Conservation (phyloP, 164 flowering plant species). For the Tinospora cordifolia region DNA sequence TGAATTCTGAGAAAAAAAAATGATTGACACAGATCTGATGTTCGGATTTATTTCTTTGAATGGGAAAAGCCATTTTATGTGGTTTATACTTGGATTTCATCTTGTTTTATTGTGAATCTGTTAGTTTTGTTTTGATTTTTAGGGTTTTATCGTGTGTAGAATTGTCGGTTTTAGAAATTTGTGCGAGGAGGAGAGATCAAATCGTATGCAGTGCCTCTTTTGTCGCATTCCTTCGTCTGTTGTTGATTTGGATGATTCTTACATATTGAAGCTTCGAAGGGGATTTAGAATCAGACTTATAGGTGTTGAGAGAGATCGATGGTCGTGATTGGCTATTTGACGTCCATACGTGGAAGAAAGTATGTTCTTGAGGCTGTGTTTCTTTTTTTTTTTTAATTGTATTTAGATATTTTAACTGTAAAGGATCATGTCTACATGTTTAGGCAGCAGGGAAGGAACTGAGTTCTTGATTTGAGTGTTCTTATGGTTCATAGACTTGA, state of each 20-base stretch:
- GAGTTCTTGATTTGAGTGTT: constrained; percentile 3
- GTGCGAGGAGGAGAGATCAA: constrained; percentile 3
- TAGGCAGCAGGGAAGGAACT: constrained; percentile 12
- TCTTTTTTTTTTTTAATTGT: neutral
- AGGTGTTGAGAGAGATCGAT: constrained; percentile 5
- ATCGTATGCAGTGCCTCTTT: constrained; percentile 12
- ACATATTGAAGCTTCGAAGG: neutral
- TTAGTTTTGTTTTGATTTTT: neutral
- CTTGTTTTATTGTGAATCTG: neutral
- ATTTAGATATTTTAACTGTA: neutral
- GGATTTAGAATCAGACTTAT: neutral
- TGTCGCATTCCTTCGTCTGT: constrained; percentile 5
- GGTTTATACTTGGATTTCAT: neutral
- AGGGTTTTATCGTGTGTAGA: constrained; percentile 6
- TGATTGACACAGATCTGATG: constrained; percentile 8
- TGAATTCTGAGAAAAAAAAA: neutral
- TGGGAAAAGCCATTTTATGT: neutral
- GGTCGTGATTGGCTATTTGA: constrained; percentile 1
- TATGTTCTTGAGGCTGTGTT: neutral
- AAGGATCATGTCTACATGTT: neutral
- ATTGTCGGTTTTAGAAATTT: constrained; percentile 4
- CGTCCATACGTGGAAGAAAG: constrained; percentile 2
- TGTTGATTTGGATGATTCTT: neutral
- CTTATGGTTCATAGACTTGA: constrained; percentile 7
- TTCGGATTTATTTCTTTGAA: neutral